These are phyloP conservation scores for Neofusicoccum kwambonambiense DNA, from an alignment of 2,329 filamentous ascomycete species.

Conservation along the genomic window DNA sequence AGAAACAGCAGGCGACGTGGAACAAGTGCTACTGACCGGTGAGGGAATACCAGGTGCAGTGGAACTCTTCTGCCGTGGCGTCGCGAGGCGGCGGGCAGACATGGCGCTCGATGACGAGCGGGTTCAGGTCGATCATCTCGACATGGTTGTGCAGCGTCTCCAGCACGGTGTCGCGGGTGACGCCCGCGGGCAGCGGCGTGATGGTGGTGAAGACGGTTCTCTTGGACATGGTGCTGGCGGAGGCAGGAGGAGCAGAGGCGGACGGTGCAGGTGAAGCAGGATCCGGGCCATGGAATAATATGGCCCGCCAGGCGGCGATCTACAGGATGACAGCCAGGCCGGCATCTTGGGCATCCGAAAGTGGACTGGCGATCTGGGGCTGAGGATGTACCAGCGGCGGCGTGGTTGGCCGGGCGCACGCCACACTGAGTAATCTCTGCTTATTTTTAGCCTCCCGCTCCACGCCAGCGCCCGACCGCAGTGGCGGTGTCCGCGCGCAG, in stretches of 20 bases:
- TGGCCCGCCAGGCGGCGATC: not conserved
- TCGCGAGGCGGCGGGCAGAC: conserved; percentile 66
- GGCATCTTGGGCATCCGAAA: not conserved
- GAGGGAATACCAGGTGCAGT: conserved; percentile 69
- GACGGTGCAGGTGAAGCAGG: not conserved
- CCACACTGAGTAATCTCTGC: conserved; percentile 10
- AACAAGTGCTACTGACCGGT: conserved; percentile 31
- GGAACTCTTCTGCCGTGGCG: conserved; percentile 67
- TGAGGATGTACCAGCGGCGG: not conserved
- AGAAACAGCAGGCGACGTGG: conserved; percentile 55
- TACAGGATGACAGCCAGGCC: not conserved
- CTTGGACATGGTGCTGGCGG: conserved; percentile 59
- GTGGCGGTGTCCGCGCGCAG: not conserved
- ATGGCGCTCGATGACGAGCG: conserved; percentile 71
- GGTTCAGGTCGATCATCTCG: conserved; percentile 86
- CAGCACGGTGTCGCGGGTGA: conserved; percentile 69
- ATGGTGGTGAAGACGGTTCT: conserved; percentile 72
- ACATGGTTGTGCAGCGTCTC: conserved; percentile 74
- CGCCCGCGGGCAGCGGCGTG: conserved; percentile 69
- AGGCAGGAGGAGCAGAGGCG: not conserved
- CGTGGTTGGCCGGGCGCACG: not conserved
- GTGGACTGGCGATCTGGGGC: conserved; percentile 3
- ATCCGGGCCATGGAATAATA: not conserved
- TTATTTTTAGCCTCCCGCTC: conserved; percentile 8
- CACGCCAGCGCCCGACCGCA: not conserved